Base-by-base conservation (phyloP, 306 rosid species). In the Fragaria vesca region DNA sequence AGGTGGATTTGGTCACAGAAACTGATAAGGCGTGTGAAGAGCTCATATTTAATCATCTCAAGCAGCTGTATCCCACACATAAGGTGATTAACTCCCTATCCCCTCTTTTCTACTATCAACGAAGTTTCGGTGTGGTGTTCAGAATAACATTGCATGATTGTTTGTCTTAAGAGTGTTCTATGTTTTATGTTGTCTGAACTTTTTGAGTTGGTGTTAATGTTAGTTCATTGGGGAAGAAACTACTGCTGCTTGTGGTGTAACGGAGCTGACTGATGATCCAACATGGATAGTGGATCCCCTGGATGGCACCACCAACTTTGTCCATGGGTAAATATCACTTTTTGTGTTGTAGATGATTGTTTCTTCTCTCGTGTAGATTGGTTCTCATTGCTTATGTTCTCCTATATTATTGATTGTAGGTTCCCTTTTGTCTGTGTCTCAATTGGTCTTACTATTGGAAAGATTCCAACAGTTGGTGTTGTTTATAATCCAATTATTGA, bases 281-380 rank as follows among this genome's bases (percentile, higher is more conserved):
- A 96, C 99, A 52, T 96, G 99, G 99, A 88, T 96, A 77, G 97
- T 96, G 47, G 99, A 96, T 90, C 99, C 99, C 76, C 83, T 96
- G 67, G 99, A 96, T 81, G 99, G 99, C 86, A 96, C 99, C 55
- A 96, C 97, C 38, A 95, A 95, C 85, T 96, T 96, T 52, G 99
- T 93, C 26, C 98, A 96, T 79, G 97, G 99, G 98, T 96, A 91
- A 81, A 45, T 34, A 43, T 83, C 73, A 74, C 21, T 69, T 78
- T 75, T 83, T 66, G 6, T 76, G 51, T 81, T 83, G 70, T 72
- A 60, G 46, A 63, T 73, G 73, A 71, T 61, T 34, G 50, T 71
- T 72, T 26, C 18, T n/a, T 61, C 42, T 85, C 75, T 60, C 62
- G 16, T 57, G 48, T 73, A 63, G 72, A 79, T 58, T 62, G 46